Conservation (phyloP, 306 rosid species). For the Fragaria nilgerrensis region DNA sequence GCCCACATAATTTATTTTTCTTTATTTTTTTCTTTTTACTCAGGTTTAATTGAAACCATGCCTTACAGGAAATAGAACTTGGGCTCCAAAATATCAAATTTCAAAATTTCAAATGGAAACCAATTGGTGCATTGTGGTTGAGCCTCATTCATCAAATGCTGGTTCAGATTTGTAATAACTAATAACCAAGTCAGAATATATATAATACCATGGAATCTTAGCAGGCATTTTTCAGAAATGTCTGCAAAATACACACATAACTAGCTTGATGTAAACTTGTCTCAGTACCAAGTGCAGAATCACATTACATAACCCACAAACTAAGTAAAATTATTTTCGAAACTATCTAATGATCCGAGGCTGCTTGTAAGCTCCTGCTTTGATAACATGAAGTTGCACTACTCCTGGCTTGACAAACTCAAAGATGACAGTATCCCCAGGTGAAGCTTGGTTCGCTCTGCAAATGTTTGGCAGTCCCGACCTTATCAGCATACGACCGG, state of each 20-base stretch:
- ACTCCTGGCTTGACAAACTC: constrained; percentile 7
- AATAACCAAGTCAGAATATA: not conserved
- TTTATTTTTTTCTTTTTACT: too few species aligned
- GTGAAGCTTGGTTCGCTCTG: not conserved
- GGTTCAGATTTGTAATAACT: not conserved
- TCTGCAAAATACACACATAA: not conserved
- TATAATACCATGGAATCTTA: not conserved
- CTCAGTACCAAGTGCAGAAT: not conserved
- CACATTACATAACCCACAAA: not conserved
- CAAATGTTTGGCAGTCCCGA: not conserved
- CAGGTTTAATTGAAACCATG: not conserved
- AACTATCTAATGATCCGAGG: not conserved
- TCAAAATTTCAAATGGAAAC: not conserved
- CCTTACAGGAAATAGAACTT: not conserved
- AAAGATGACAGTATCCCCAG: not conserved
- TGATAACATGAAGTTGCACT: not conserved
- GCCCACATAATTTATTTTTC: too few species aligned
- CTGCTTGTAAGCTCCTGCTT: not conserved
- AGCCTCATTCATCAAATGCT: not conserved
- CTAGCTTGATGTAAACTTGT: not conserved
- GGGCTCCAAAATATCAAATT: not conserved
- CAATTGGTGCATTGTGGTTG: not conserved
- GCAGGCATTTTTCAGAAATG: not conserved
- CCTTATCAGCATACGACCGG: not conserved
- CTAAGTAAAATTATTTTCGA: not conserved